phyloP scores from a whole-genome alignment of 345 rosid genomes.

The Gossypium bickii region DNA sequence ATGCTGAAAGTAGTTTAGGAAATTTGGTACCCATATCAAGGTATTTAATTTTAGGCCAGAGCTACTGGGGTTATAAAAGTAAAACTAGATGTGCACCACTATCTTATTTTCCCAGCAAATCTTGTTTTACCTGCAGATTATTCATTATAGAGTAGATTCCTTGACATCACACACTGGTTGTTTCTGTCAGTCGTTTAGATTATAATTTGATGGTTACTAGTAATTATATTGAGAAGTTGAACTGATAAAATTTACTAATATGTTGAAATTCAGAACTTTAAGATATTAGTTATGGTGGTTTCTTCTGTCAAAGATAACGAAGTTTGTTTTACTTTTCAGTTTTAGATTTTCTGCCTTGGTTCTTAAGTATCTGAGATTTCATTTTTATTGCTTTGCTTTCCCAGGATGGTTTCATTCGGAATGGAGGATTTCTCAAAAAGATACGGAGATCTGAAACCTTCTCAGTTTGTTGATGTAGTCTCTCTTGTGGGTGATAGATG shows the following conservation, averaged over 20 bases:
- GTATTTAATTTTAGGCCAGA: not conserved
- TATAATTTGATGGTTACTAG: not conserved
- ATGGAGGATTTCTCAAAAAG: conserved; percentile 83
- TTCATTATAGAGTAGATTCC: not conserved
- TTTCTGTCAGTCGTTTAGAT: not conserved
- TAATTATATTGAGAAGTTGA: not conserved
- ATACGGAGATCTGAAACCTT: conserved; percentile 66
- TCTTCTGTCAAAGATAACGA: not conserved
- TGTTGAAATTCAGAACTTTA: not conserved
- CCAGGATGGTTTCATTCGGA: conserved; percentile 92
- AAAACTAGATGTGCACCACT: not conserved
- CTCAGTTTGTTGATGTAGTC: conserved; percentile 82
- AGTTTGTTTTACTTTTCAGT: not conserved
- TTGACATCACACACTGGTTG: not conserved
- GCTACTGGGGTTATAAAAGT: not conserved
- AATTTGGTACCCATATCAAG: not conserved
- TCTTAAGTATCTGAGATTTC: not conserved
- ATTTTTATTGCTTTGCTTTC: conserved; percentile 22
- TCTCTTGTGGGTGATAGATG: conserved; percentile 79
- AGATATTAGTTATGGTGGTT: not conserved
- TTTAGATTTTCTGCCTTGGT: not conserved
- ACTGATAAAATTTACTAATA: not conserved
- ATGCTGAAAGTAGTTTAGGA: not conserved
- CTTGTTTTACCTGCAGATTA: not conserved
- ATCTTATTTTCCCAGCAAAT: not conserved